Conservation (phyloP, 768 basidiomycete genomes). For the Suillus subaureus region DNA sequence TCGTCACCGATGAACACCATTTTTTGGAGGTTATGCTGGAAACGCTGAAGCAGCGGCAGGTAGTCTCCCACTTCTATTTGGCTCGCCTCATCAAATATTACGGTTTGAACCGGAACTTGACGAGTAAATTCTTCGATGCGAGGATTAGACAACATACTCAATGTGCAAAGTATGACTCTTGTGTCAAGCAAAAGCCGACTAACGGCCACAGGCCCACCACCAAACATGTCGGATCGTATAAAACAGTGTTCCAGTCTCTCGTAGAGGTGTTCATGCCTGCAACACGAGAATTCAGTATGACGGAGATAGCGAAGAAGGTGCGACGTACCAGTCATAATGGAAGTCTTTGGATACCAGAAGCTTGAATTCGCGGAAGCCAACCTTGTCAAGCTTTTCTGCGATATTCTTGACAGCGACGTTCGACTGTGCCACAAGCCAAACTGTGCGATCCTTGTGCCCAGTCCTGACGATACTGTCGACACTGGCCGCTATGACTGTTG, state of each 20-base stretch:
- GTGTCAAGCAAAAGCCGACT: conserved; percentile 30
- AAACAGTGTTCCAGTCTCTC: too few relatives aligned
- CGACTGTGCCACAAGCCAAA: conserved; percentile 50
- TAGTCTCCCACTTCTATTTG: too few relatives aligned
- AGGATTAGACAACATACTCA: conserved; percentile 46
- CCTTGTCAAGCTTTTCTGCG: conserved; percentile 43
- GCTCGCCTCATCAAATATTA: too few relatives aligned
- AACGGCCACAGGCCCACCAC: too few relatives aligned
- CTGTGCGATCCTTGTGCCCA: conserved; percentile 13
- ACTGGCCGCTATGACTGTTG: conserved; percentile 42
- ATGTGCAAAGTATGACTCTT: conserved; percentile 47
- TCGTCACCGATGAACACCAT: too few relatives aligned
- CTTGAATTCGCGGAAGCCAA: conserved; percentile 36
- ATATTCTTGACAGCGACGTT: conserved; percentile 57
- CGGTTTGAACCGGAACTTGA: too few relatives aligned
- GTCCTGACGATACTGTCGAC: conserved; percentile 26
- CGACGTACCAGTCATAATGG: conserved; percentile 45
- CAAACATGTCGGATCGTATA: too few relatives aligned
- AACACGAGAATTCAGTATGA: not conserved
- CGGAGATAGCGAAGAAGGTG: not conserved
- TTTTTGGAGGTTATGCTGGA: too few relatives aligned
- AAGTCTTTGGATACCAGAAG: conserved; percentile 48
- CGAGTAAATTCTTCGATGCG: conserved; percentile 16
- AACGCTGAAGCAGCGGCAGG: too few relatives aligned
- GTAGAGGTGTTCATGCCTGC: too few relatives aligned